These are phyloP conservation scores for Talaromyces thailandensis DNA, from an alignment of 495 filamentous ascomycete species.

Conservation along the genomic window DNA sequence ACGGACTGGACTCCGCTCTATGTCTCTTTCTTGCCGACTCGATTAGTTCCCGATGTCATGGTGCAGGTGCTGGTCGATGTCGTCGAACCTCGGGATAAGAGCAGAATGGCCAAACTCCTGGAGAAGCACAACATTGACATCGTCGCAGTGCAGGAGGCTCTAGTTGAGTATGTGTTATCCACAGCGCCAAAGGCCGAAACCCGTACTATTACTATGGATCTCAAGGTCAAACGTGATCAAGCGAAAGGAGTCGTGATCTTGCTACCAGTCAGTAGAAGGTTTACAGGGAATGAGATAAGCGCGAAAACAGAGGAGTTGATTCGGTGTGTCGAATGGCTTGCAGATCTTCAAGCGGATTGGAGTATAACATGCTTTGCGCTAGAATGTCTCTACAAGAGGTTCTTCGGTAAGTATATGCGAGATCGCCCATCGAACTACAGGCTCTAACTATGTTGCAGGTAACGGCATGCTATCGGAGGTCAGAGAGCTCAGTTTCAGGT, in stretches of 20 bases:
- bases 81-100: conserved; percentile 44
- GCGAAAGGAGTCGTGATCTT: conserved; percentile 24
- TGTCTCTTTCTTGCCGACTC: conserved; percentile 58
- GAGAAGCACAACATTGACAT: conserved; percentile 43
- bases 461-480: conserved; percentile 37
- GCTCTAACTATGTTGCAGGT: background rate
- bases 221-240: conserved; percentile 21
- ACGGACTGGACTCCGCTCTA: conserved; percentile 77
- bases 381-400: conserved; percentile 56
- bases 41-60: conserved; percentile 33
- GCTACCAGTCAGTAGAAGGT: conserved; percentile 45
- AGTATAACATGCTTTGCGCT: conserved; percentile 59
- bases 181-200: conserved; percentile 25
- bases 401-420: conserved; percentile 25
- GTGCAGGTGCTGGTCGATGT: conserved; percentile 53
- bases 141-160: conserved; percentile 40
- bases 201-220: conserved; percentile 18
- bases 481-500: conserved; percentile 43
- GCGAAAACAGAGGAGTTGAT: conserved; percentile 63
- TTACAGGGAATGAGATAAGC: conserved; percentile 54
- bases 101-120: conserved; percentile 42
- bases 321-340: conserved; percentile 75
- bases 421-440: background rate
- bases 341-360: conserved; percentile 62
- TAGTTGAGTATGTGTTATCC: conserved; percentile 41